Evolutionary conservation across 2,329 filamentous ascomycete species (phyloP).

Genomic region (Aspergillaceae sp.): DNA sequence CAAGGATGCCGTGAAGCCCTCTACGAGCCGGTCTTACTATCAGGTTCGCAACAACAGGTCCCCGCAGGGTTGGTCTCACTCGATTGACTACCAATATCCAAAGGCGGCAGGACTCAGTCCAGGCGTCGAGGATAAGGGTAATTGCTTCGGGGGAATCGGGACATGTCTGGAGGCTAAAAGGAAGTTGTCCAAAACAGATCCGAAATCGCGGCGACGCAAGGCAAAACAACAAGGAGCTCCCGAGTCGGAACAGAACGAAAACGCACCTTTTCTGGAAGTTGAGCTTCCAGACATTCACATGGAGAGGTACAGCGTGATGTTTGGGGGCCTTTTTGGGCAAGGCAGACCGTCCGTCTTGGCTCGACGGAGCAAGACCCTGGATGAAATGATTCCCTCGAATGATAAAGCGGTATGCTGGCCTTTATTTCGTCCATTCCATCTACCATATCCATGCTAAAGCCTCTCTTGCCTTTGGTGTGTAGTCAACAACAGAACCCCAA

Average conservation of each 20-base stretch:
- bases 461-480: background rate
- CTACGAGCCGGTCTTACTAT: constrained; percentile 11
- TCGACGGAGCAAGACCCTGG: constrained; percentile 29
- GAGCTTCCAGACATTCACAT: constrained; percentile 72
- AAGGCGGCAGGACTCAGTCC: constrained; percentile 1
- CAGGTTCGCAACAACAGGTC: constrained; percentile 14
- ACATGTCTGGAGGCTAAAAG: constrained; percentile 12
- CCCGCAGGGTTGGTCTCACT: constrained; percentile 13
- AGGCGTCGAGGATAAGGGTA: background rate
- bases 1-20: constrained; percentile 21
- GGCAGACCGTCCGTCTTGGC: constrained; percentile 25
- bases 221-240: background rate
- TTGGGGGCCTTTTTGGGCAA: constrained; percentile 60
- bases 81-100: constrained; percentile 9
- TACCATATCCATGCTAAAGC: constrained; percentile 1
- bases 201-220: constrained; percentile 9
- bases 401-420: constrained; percentile 26
- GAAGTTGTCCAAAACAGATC: background rate
- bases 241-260: constrained; percentile 3
- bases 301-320: constrained; percentile 94
- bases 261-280: constrained; percentile 53
- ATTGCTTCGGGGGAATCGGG: constrained; percentile 6
- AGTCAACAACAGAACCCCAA: constrained; percentile 4
- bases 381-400: constrained; percentile 48
- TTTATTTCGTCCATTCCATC: no score